Evolutionary conservation across 2,329 filamentous ascomycete genomes (phyloP).

Genomic region (Diaporthe velutina): DNA sequence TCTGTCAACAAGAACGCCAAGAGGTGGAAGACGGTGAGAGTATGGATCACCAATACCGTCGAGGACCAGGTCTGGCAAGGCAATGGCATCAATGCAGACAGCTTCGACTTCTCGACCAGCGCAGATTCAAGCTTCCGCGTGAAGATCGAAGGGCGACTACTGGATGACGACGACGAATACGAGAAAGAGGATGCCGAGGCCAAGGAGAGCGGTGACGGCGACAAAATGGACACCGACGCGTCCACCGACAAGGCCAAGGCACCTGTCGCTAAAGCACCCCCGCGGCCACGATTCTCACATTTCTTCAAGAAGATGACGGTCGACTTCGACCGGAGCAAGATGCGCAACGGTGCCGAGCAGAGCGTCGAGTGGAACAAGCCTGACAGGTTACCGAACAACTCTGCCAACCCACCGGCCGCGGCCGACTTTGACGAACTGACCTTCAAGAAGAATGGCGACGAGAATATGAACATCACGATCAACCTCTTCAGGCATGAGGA

Average conservation of each 20-base stretch:
- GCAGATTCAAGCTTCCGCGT: constrained; percentile 86
- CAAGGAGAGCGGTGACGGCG: constrained; percentile 65
- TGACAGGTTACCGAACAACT: constrained; percentile 60
- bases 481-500: constrained; percentile 87
- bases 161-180: constrained; percentile 76
- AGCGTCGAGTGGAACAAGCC: constrained; percentile 91
- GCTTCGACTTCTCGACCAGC: constrained; percentile 85
- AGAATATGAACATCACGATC: constrained; percentile 91
- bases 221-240: constrained; percentile 45
- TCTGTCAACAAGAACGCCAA: constrained; percentile 80
- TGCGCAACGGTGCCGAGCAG: constrained; percentile 66
- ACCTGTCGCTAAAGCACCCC: constrained; percentile 54
- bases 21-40: constrained; percentile 85
- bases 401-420: constrained; percentile 70
- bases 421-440: constrained; percentile 91
- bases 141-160: constrained; percentile 88
- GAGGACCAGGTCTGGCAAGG: constrained; percentile 96
- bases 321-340: constrained; percentile 76
- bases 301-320: constrained; percentile 87
- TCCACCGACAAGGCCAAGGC: constrained; percentile 52
- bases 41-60: constrained; percentile 96
- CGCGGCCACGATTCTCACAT: constrained; percentile 74
- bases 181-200: constrained; percentile 61
- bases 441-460: constrained; percentile 92
- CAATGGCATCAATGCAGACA: constrained; percentile 75